Evolutionary conservation across 306 rosid species (phyloP).

Genomic region (Hippophae gyantsensis): DNA sequence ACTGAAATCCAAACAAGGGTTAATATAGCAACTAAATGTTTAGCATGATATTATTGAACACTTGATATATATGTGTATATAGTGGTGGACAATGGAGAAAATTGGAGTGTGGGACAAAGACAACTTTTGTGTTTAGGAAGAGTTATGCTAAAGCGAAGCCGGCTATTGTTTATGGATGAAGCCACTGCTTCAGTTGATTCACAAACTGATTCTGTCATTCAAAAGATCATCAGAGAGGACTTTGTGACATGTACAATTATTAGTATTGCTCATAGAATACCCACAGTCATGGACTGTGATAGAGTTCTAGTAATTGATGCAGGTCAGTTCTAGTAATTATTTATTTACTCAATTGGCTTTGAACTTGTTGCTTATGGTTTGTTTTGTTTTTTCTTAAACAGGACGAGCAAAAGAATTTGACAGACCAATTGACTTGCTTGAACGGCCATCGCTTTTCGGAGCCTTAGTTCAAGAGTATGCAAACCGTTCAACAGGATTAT

Average conservation of each 20-base stretch:
- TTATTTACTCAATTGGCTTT: too few species aligned
- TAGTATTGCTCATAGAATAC: slow-evolving; percentile 96
- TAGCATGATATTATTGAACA: not conserved
- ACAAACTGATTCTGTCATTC: slow-evolving; percentile 83
- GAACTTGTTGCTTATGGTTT: too few species aligned
- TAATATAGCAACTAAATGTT: not conserved
- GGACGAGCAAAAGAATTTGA: slow-evolving; percentile 82
- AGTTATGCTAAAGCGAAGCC: slow-evolving; percentile 84
- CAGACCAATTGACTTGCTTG: slow-evolving; percentile 60
- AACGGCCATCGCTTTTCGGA: slow-evolving; percentile 62
- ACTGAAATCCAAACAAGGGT: too few species aligned
- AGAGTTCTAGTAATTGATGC: slow-evolving; percentile 77
- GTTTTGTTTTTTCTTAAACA: slow-evolving; percentile 7
- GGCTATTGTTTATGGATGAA: slow-evolving; percentile 83
- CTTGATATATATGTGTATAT: too few species aligned
- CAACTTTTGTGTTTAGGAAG: slow-evolving; percentile 88
- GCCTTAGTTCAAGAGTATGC: slow-evolving; percentile 91
- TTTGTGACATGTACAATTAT: slow-evolving; percentile 77
- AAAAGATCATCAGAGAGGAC: slow-evolving; percentile 81
- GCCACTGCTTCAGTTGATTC: slow-evolving; percentile 98
- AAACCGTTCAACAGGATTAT: slow-evolving; percentile 59
- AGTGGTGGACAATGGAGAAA: slow-evolving; percentile 87
- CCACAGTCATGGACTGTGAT: slow-evolving; percentile 91
- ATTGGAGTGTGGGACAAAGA: slow-evolving; percentile 99
- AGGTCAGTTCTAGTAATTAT: slow-evolving; percentile 27